phyloP scores from a whole-genome alignment of 768 basidiomycete genomes.

The Xerocomus brunneocitrinus region DNA sequence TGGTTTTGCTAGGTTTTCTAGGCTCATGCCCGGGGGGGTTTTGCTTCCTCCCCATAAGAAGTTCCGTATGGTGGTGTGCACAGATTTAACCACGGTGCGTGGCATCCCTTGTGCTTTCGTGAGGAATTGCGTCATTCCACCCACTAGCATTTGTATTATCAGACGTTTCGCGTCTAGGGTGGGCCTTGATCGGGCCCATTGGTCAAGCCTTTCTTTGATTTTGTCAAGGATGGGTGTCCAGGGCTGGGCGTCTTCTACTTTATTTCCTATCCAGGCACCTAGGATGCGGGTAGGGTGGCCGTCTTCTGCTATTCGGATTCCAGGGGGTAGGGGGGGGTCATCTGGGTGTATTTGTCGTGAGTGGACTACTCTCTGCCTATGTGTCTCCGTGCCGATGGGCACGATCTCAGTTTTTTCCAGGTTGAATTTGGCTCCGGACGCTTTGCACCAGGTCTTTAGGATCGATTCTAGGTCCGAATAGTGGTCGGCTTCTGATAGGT shows the following conservation, averaged over 20 bases:
- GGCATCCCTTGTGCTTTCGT: not conserved
- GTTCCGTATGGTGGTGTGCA: not conserved
- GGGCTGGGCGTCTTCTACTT: too few species aligned
- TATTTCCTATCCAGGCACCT: too few species aligned
- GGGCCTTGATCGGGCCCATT: not conserved
- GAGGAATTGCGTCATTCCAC: not conserved
- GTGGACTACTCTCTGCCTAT: too few species aligned
- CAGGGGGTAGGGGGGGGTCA: too few species aligned
- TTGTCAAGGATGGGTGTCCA: too few species aligned
- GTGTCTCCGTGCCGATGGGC: too few species aligned
- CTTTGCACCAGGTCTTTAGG: conserved; percentile 23
- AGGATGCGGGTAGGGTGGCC: too few species aligned
- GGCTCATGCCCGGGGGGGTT: not conserved
- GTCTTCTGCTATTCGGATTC: too few species aligned
- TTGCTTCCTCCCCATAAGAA: not conserved
- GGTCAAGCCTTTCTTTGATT: not conserved
- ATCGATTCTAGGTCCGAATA: not conserved
- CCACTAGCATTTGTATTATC: not conserved
- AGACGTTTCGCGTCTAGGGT: not conserved
- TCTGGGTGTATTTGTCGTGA: too few species aligned
- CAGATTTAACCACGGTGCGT: not conserved
- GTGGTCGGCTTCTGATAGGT: conserved; percentile 11
- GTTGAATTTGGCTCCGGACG: not conserved
- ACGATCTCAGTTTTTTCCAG: not conserved
- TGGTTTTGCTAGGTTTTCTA: not conserved